A percentile compares a stretch with the other conserved stretches of the same genome.
Conservation (phyloP, 108 stramenopile species). For the Nitzschia sp. region DNA sequence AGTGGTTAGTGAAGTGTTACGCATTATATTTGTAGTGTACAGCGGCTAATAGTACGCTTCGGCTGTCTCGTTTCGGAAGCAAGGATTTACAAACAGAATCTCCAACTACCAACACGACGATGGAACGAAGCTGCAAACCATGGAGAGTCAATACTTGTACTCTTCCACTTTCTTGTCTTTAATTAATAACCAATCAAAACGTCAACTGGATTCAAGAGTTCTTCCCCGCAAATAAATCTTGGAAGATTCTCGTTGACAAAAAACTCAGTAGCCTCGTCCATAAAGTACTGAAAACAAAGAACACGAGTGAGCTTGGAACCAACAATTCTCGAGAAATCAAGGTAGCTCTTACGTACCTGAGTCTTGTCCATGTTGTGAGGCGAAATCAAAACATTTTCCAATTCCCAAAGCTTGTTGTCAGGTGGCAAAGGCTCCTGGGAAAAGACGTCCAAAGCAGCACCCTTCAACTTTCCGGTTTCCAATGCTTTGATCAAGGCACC, state of each 20-base stretch:
- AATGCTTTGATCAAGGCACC: conserved; percentile 62
- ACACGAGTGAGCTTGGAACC: background rate
- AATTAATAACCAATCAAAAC: conserved; percentile 57
- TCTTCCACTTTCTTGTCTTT: background rate
- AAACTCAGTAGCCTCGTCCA: conserved; percentile 78
- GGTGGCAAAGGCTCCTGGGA: conserved; percentile 75
- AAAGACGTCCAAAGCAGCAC: conserved; percentile 91
- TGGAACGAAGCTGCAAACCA: too few relatives aligned
- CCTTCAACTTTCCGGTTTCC: conserved; percentile 49
- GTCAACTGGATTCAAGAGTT: conserved; percentile 74
- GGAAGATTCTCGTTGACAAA: conserved; percentile 74
- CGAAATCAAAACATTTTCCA: conserved; percentile 72
- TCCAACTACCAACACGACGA: too few relatives aligned
- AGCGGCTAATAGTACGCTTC: too few relatives aligned
- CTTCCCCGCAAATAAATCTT: conserved; percentile 63
- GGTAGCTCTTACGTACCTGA: conserved; percentile 15
- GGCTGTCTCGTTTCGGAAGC: too few relatives aligned
- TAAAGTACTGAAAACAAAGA: conserved; percentile 43
- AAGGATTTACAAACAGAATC: too few relatives aligned
- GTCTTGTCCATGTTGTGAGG: conserved; percentile 57
- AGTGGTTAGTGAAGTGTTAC: too few relatives aligned
- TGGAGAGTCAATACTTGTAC: too few relatives aligned
- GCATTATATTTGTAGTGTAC: too few relatives aligned
- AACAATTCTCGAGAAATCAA: background rate
- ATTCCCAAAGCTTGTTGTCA: conserved; percentile 63